A percentile compares a stretch with the other conserved stretches of the same genome.
These are phyloP conservation scores for Magnusiomyces fungicola DNA, from an alignment of 1,139 yeast species.

Conservation along the genomic window DNA sequence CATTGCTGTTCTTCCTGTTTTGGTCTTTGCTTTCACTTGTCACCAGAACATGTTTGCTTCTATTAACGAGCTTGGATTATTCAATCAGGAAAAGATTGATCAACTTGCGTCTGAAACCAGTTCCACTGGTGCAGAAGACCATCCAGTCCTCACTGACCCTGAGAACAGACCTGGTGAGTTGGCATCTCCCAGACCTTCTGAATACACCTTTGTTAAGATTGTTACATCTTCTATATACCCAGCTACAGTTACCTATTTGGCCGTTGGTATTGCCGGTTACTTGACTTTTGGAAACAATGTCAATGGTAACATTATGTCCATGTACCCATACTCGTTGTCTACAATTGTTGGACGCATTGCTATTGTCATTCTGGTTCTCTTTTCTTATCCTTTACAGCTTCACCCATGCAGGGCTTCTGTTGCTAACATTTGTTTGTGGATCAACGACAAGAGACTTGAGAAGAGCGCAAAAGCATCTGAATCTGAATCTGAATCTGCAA, in stretches of 20 bases:
- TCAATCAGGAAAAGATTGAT: slow-evolving; percentile 42
- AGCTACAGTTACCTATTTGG: slow-evolving; percentile 50
- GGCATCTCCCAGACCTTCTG: not conserved
- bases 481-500: too few relatives aligned
- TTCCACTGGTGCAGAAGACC: not conserved
- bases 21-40: slow-evolving; percentile 91
- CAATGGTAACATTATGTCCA: slow-evolving; percentile 72
- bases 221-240: slow-evolving; percentile 49
- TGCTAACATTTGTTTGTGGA: slow-evolving; percentile 63
- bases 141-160: not conserved
- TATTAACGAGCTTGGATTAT: slow-evolving; percentile 56
- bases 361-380: slow-evolving; percentile 72
- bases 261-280: slow-evolving; percentile 80
- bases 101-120: not conserved
- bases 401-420: slow-evolving; percentile 88
- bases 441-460: slow-evolving; percentile 22
- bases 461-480: too few relatives aligned
- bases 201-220: slow-evolving; percentile 33
- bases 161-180: not conserved
- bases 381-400: slow-evolving; percentile 86
- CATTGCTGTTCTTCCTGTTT: slow-evolving; percentile 77
- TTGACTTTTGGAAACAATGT: slow-evolving; percentile 75
- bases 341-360: slow-evolving; percentile 65
- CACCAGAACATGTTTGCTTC: slow-evolving; percentile 90
- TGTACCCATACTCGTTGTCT: slow-evolving; percentile 41